Evolutionary conservation across 257 asterid species (phyloP).

Genomic region (Capsicum chinense): DNA sequence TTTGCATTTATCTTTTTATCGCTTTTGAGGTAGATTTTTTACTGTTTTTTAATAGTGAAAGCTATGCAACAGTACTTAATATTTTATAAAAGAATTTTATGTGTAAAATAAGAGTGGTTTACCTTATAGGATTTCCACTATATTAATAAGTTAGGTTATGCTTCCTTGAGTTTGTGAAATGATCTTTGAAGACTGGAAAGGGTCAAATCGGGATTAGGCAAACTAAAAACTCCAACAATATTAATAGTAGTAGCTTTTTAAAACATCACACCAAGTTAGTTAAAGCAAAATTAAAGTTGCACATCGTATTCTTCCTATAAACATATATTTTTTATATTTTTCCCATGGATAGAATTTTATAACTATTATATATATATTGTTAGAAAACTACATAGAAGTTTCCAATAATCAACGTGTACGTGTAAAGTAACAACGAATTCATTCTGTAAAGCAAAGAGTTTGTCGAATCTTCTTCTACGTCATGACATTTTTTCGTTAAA

Average conservation of each 20-base stretch:
- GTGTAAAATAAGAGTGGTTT: constrained; percentile 22
- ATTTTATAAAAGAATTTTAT: background rate
- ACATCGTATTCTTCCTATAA: constrained; percentile 10
- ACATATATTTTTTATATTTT: background rate
- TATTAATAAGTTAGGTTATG: constrained; percentile 33
- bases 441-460: background rate
- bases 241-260: constrained; percentile 3
- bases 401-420: background rate
- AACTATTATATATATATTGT: background rate
- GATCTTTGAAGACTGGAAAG: constrained; percentile 57
- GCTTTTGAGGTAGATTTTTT: too few relatives aligned
- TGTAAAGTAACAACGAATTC: background rate
- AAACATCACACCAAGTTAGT: constrained; percentile 50
- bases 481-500: background rate
- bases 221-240: constrained; percentile 32
- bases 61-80: background rate
- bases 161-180: constrained; percentile 8
- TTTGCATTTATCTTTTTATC: too few relatives aligned
- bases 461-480: background rate
- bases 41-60: too few relatives aligned
- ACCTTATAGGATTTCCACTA: constrained; percentile 40
- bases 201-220: constrained; percentile 47
- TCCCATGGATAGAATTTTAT: background rate
- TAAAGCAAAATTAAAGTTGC: constrained; percentile 43
- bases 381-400: background rate